phyloP scores from a whole-genome alignment of 352 stramenopile species.

The Phytopythium delawarense region DNA sequence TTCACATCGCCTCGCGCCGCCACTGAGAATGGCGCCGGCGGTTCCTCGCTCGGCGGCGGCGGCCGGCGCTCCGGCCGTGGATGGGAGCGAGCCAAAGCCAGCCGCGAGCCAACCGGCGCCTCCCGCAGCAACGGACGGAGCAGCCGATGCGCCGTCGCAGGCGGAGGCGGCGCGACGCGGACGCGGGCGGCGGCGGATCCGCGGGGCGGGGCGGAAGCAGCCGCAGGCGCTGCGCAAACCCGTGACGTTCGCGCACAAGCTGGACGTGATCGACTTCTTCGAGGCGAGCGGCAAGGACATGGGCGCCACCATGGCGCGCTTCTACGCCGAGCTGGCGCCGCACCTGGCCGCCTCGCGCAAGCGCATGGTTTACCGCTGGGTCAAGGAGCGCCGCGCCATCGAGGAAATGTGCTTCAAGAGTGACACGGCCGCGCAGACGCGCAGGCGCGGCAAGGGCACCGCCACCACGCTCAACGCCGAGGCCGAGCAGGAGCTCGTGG shows the following conservation, averaged over 20 bases:
- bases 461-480: conserved; percentile 26
- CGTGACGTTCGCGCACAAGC: conserved; percentile 40
- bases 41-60: background rate
- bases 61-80: too few species aligned
- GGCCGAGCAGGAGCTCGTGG: conserved; percentile 30
- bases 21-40: background rate
- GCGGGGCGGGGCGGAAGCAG: conserved; percentile 18
- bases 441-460: conserved; percentile 29
- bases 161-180: background rate
- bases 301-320: conserved; percentile 28
- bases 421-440: conserved; percentile 29
- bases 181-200: conserved; percentile 4
- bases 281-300: conserved; percentile 31
- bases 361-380: conserved; percentile 46
- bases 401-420: conserved; percentile 11
- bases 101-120: background rate
- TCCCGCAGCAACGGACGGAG: background rate
- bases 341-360: conserved; percentile 26
- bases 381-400: conserved; percentile 28
- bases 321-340: conserved; percentile 23
- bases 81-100: too few species aligned
- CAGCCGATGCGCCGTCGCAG: background rate
- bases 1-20: too few species aligned
- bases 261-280: conserved; percentile 37
- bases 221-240: conserved; percentile 25